A percentile compares a stretch with the other conserved stretches of the same genome.
Conservation (phyloP, 108 stramenopile genomes). For the Skeletonema costatum region DNA sequence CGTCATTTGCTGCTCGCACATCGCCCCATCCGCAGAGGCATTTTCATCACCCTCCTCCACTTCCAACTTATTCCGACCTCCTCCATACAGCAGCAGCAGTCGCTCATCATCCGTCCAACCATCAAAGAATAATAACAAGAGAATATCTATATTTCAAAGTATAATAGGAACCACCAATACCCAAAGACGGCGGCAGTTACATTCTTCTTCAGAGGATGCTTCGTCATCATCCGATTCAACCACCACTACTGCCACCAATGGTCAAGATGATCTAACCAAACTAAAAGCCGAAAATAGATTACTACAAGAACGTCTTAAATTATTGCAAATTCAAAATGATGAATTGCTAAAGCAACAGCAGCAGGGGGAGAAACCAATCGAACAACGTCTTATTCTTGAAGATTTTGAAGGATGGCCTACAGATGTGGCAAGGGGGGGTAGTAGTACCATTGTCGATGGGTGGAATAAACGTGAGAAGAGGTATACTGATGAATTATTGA, state of each 20-base stretch:
- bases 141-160: too few relatives aligned
- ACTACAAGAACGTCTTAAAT: slow-evolving; percentile 17
- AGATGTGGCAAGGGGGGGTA: slow-evolving; percentile 15
- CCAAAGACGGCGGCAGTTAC: neutral
- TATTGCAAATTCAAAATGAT: slow-evolving; percentile 31
- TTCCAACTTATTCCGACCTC: neutral
- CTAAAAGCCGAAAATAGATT: slow-evolving; percentile 22
- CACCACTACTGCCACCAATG: neutral
- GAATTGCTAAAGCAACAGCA: slow-evolving; percentile 13
- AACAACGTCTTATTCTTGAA: slow-evolving; percentile 55
- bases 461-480: slow-evolving; percentile 21
- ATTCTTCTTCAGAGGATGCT: neutral
- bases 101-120: neutral
- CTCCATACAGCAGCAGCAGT: neutral
- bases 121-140: neutral
- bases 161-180: neutral
- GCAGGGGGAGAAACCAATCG: neutral
- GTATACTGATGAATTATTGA: slow-evolving; percentile 15
- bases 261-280: slow-evolving; percentile 1
- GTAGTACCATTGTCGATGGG: slow-evolving; percentile 20
- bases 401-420: slow-evolving; percentile 64
- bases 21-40: neutral
- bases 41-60: neutral
- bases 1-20: neutral
- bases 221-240: neutral